A percentile compares a stretch with the other conserved stretches of the same genome.
phyloP scores from a whole-genome alignment of 2,329 filamentous ascomycete genomes.

The Aureobasidium sp. region DNA sequence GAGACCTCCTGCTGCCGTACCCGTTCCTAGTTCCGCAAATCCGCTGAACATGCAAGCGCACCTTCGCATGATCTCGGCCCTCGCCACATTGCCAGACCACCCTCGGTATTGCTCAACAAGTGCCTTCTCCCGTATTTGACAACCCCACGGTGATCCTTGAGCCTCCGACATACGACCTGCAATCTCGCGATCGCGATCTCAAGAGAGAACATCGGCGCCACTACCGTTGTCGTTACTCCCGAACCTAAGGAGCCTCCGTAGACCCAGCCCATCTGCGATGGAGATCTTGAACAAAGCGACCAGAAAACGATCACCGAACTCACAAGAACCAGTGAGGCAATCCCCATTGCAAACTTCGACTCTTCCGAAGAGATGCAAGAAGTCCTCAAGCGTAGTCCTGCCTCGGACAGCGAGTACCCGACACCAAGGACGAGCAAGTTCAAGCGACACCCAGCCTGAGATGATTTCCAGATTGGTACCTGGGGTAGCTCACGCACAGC shows the following conservation, averaged over 20 bases:
- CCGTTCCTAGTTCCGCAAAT: too few species aligned
- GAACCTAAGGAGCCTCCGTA: slow-evolving; percentile 38
- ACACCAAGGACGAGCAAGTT: slow-evolving; percentile 60
- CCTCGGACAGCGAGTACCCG: slow-evolving; percentile 53
- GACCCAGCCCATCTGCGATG: slow-evolving; percentile 68
- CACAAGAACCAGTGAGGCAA: slow-evolving; percentile 66
- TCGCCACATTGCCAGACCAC: slow-evolving; percentile 10
- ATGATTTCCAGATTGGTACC: slow-evolving; percentile 42
- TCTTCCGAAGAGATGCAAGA: slow-evolving; percentile 70
- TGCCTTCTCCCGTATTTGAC: slow-evolving; percentile 15
- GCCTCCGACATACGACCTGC: slow-evolving; percentile 11
- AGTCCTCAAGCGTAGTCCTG: slow-evolving; percentile 60
- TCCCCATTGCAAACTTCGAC: slow-evolving; percentile 81
- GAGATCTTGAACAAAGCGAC: slow-evolving; percentile 71
- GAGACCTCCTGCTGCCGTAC: too few species aligned
- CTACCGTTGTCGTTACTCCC: slow-evolving; percentile 35
- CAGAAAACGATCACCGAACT: slow-evolving; percentile 63
- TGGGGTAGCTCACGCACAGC: slow-evolving; percentile 53
- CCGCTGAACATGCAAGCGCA: slow-evolving; percentile 34
- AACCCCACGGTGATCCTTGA: slow-evolving; percentile 15
- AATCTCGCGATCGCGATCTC: slow-evolving; percentile 9
- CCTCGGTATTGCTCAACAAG: slow-evolving; percentile 8
- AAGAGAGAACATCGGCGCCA: slow-evolving; percentile 36
- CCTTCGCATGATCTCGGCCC: slow-evolving; percentile 21
- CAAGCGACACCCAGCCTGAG: slow-evolving; percentile 38